These are phyloP conservation scores for Apiospora saccharicola DNA, from an alignment of 2,329 filamentous ascomycete species.

Conservation along the genomic window DNA sequence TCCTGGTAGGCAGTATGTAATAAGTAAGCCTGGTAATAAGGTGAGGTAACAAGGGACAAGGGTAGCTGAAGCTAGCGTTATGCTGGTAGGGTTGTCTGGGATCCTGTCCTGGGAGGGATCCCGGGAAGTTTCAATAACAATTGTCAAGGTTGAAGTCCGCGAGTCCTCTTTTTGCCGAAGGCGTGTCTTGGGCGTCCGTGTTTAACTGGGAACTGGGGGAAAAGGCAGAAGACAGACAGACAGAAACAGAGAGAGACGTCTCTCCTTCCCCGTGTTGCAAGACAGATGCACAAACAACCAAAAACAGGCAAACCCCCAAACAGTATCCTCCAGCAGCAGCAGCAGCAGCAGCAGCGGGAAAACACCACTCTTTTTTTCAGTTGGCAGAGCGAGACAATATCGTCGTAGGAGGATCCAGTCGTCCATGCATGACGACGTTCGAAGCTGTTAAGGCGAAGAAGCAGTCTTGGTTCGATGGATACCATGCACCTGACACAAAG, in stretches of 20 bases:
- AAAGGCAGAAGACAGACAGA: neutral
- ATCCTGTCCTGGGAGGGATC: constrained; percentile 17
- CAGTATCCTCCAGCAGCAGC: neutral
- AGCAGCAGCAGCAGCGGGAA: neutral
- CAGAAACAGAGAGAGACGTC: neutral
- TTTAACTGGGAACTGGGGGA: constrained; percentile 10
- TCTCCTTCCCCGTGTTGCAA: constrained; percentile 17
- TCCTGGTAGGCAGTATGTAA: constrained; percentile 3
- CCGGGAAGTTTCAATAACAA: constrained; percentile 21
- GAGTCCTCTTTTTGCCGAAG: constrained; percentile 18
- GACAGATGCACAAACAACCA: constrained; percentile 10
- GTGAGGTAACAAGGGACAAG: constrained; percentile 18
- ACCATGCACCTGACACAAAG: constrained; percentile 21
- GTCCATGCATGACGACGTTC: constrained; percentile 10
- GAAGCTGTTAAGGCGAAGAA: neutral
- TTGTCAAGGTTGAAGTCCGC: constrained; percentile 20
- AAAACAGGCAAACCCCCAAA: neutral
- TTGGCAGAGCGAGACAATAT: constrained; percentile 12
- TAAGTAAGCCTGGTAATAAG: constrained; percentile 16
- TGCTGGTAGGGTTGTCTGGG: constrained; percentile 17
- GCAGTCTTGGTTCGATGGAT: constrained; percentile 19
- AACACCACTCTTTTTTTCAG: neutral
- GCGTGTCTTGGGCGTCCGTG: constrained; percentile 20
- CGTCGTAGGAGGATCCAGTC: constrained; percentile 10
- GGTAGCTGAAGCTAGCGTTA: constrained; percentile 15